Evolutionary conservation across 495 filamentous ascomycete genomes (phyloP).

Genomic region (Copromyces sp.): DNA sequence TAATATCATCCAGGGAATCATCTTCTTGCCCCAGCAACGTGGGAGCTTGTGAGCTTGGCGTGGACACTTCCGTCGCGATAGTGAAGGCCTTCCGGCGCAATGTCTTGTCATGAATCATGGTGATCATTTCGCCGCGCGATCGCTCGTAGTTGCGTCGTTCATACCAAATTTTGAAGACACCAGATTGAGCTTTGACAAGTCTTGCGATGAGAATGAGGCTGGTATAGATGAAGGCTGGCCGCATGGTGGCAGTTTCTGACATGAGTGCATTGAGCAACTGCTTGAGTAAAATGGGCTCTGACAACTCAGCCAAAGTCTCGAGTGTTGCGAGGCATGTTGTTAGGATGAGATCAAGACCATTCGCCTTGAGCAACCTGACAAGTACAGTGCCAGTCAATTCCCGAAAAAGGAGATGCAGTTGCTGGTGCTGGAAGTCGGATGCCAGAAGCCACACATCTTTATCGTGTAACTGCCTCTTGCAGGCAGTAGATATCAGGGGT

Average conservation of each 20-base stretch:
- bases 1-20: constrained; percentile 7
- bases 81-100: constrained; percentile 63
- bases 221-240: constrained; percentile 57
- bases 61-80: constrained; percentile 10
- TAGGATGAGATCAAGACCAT: constrained; percentile 64
- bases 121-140: constrained; percentile 75
- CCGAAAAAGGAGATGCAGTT: constrained; percentile 62
- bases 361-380: constrained; percentile 56
- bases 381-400: constrained; percentile 63
- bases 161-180: constrained; percentile 65
- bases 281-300: constrained; percentile 59
- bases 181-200: constrained; percentile 52
- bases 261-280: constrained; percentile 60
- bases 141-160: constrained; percentile 63
- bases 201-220: constrained; percentile 48
- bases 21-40: constrained; percentile 22
- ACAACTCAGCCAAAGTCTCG: constrained; percentile 53
- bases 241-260: constrained; percentile 33
- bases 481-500: constrained; percentile 56
- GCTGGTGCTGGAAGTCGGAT: constrained; percentile 65
- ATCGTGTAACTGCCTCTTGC: constrained; percentile 53
- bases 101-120: constrained; percentile 80
- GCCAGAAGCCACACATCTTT: constrained; percentile 69
- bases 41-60: constrained; percentile 7
- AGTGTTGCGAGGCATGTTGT: constrained; percentile 50